Percentiles rank a stretch among this genome's conserved stretches.
phyloP scores from a whole-genome alignment of 176 grass and related monocot species.

The Phragmites australis region DNA sequence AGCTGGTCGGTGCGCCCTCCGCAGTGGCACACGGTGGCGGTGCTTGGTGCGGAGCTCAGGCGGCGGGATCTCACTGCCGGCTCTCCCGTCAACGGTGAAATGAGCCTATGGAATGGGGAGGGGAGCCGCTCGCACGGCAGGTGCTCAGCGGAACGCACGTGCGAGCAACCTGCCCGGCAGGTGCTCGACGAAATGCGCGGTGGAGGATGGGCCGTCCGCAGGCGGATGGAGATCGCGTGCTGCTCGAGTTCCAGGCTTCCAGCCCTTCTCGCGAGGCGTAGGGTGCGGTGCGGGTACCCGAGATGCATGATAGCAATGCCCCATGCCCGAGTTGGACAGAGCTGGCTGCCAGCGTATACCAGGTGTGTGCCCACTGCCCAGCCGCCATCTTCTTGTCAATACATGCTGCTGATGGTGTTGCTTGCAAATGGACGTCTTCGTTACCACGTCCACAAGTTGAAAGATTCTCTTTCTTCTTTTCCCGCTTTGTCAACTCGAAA shows the following conservation, averaged over 20 bases:
- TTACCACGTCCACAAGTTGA: neutral
- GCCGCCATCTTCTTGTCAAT: neutral
- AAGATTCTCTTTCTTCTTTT: neutral
- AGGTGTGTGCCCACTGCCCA: neutral
- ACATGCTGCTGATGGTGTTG: neutral
- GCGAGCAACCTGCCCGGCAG: neutral
- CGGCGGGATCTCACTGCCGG: no score
- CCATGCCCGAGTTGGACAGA: neutral
- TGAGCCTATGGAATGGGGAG: no score
- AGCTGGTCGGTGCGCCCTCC: no score
- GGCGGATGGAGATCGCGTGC: neutral
- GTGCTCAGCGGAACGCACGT: neutral
- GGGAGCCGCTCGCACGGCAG: no score
- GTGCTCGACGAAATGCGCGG: neutral
- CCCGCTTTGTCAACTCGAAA: no score
- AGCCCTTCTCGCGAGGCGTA: neutral
- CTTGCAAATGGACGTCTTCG: neutral
- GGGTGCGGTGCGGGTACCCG: neutral
- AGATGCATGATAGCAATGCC: no score
- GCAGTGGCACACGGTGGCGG: no score
- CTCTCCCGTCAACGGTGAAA: no score
- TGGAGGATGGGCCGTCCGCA: neutral
- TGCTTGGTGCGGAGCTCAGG: no score
- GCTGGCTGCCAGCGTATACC: neutral
- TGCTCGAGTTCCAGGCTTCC: neutral